These are phyloP conservation scores for Pseudogymnoascus sp. DNA, from an alignment of 2,329 filamentous ascomycete genomes.

Conservation along the genomic window DNA sequence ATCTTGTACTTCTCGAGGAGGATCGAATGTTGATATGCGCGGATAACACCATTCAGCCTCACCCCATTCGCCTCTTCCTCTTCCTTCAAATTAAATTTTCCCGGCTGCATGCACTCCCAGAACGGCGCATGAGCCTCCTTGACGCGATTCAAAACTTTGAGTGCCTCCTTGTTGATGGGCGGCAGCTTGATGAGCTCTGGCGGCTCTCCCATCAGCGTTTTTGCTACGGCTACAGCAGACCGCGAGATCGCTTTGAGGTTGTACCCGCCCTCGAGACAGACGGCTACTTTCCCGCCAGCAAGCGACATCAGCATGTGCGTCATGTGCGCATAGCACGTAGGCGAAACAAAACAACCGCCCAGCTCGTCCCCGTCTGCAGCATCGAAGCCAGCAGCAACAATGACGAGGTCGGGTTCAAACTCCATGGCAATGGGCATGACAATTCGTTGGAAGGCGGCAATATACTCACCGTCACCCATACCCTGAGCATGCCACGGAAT, in stretches of 20 bases:
- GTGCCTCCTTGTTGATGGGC: conserved; percentile 51
- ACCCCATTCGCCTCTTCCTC: conserved; percentile 47
- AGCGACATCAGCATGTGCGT: conserved; percentile 98
- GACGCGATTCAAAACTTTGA: conserved; percentile 49
- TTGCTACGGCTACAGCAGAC: conserved; percentile 84
- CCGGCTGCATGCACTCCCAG: conserved; percentile 83
- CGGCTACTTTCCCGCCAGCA: conserved; percentile 79
- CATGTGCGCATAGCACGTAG: conserved; percentile 93
- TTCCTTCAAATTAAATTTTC: conserved; percentile 48
- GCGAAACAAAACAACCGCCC: conserved; percentile 86
- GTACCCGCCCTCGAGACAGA: conserved; percentile 93
- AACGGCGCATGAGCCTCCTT: conserved; percentile 59
- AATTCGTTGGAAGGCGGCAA: conserved; percentile 91
- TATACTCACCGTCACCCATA: conserved; percentile 95
- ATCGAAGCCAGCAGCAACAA: conserved; percentile 93
- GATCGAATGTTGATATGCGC: conserved; percentile 65
- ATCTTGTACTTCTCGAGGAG: conserved; percentile 69
- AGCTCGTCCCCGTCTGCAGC: conserved; percentile 89
- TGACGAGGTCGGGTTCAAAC: conserved; percentile 89
- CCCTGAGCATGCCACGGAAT: conserved; percentile 62
- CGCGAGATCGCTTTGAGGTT: conserved; percentile 88
- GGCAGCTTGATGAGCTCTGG: conserved; percentile 56
- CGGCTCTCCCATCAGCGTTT: conserved; percentile 91
- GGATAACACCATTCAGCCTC: conserved; percentile 72
- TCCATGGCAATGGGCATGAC: conserved; percentile 94